phyloP scores from a whole-genome alignment of 179 eudicot genomes.

The Heliamphora pulchella region DNA sequence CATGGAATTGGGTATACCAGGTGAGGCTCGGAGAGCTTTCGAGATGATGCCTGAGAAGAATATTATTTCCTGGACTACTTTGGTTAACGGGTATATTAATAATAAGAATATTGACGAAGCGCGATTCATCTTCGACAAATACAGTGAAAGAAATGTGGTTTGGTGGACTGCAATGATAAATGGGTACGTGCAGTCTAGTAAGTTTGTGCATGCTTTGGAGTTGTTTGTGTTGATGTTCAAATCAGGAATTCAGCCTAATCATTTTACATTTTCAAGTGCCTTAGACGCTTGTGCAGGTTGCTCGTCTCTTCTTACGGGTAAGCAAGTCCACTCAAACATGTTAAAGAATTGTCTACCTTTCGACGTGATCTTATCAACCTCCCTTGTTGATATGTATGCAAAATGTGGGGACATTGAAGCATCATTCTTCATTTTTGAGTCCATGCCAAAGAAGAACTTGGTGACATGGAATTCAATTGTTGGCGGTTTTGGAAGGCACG shows the following conservation, averaged over 20 bases:
- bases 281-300: constrained; percentile 68
- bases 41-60: constrained; percentile 47
- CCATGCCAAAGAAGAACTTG: constrained; percentile 33
- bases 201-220: constrained; percentile 37
- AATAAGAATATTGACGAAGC: constrained; percentile 44
- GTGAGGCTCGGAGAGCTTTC: constrained; percentile 48
- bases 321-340: constrained; percentile 49
- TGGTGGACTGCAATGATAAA: constrained; percentile 73
- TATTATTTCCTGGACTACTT: constrained; percentile 57
- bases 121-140: constrained; percentile 34
- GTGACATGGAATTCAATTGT: constrained; percentile 66
- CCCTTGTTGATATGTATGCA: constrained; percentile 71
- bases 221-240: constrained; percentile 44
- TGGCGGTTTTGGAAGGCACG: constrained; percentile 56
- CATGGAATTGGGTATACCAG: constrained; percentile 54
- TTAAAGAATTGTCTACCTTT: constrained; percentile 38
- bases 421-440: constrained; percentile 40
- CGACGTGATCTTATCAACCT: constrained; percentile 45
- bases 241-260: constrained; percentile 46
- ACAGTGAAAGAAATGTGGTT: constrained; percentile 45
- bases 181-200: constrained; percentile 42
- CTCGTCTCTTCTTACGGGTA: constrained; percentile 45
- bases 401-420: constrained; percentile 73
- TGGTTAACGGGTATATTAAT: constrained; percentile 59
- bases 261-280: constrained; percentile 54